A percentile compares a stretch with the other conserved stretches of the same genome.
phyloP scores from a whole-genome alignment of 352 stramenopile species.

The Globisporangium canariense region DNA sequence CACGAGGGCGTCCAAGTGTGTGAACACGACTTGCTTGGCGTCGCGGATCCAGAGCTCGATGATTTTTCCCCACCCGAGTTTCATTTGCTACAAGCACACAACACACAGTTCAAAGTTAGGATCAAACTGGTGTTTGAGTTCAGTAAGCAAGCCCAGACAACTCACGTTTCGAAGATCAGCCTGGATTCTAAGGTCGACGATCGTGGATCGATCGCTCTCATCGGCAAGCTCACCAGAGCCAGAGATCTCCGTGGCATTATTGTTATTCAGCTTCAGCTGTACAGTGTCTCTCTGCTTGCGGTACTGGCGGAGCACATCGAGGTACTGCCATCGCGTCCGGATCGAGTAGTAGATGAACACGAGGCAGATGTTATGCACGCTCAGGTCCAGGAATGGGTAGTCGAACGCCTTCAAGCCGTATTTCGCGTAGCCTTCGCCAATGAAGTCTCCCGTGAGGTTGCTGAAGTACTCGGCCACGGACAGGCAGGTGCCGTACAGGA shows the following conservation, averaged over 20 bases:
- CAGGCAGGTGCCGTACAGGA: conserved; percentile 55
- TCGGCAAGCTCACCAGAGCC: conserved; percentile 5
- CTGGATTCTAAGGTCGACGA: conserved; percentile 36
- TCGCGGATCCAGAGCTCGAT: conserved; percentile 67
- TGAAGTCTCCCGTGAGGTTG: conserved; percentile 59
- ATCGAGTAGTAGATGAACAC: conserved; percentile 80
- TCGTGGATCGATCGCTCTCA: conserved; percentile 26
- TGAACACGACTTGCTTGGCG: conserved; percentile 67
- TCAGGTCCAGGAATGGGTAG: conserved; percentile 73
- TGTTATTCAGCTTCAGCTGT: conserved; percentile 16
- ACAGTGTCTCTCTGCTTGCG: conserved; percentile 18
- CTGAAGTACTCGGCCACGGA: conserved; percentile 60
- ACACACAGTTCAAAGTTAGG: not conserved
- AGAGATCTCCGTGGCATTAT: conserved; percentile 1
- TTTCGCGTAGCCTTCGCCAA: conserved; percentile 42
- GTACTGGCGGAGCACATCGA: conserved; percentile 45
- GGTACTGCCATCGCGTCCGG: conserved; percentile 72
- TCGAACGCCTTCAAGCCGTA: conserved; percentile 70
- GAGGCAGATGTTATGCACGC: conserved; percentile 69
- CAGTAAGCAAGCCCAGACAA: not conserved
- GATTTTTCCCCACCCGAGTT: conserved; percentile 46
- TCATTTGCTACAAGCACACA: conserved; percentile 34
- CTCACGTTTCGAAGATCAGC: conserved; percentile 50
- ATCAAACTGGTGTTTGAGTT: not conserved
- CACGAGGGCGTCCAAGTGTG: conserved; percentile 76